Base-by-base conservation (phyloP, 1,139 yeast genomes). In the Groenewaldozyma auringiensis region DNA sequence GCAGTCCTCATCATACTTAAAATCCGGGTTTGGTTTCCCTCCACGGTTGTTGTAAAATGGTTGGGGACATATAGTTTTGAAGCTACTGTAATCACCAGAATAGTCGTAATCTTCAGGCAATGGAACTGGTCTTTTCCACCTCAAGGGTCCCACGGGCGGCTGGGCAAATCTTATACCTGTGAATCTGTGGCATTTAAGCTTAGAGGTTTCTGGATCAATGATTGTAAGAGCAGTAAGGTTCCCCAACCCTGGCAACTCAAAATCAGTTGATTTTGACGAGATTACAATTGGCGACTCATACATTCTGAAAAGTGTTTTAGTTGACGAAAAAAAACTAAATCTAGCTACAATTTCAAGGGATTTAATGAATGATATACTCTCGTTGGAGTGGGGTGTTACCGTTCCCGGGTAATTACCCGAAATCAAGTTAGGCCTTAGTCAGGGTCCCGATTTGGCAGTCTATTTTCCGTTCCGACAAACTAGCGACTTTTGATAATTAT, bases 1-100 rank as follows among this genome's bases (percentile, higher is more conserved):
- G 46, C 69, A 65, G 49, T 65, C 65, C 47, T 69, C 74, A 38
- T 64, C 63, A 43, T 59, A 62, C 40, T 37, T 31, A 42, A 63
- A 51, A 4, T 53, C 56, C 2, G 60, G 58, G 48, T 60, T 56
- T 32, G 59, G 52, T n/a, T 60, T 56, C 18, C 57, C 43, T n/a
- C 42, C 42, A 2, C 45, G 37, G 25, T 49, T 50, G 34, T 41
- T 37, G 36, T 46, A 48, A 20, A 42, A 31, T 2, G 70, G 69
- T 45, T 67, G 69, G 21, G 72, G 69, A 50, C 71, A 67, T 37
- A 62, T 59, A 20, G 54, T 36, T 2, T 65, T 63, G 42, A 62
- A 56, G 27, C 57, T 53, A 11, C 59, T 56, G 47, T 69, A 68
- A 31, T 64, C 62, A 1, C 68, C 68, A 3, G 68, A 56, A 50